Percentiles rank a stretch among this genome's conserved stretches.
Conservation (phyloP, 139 green algal genomes). For the Volvox africanus region DNA sequence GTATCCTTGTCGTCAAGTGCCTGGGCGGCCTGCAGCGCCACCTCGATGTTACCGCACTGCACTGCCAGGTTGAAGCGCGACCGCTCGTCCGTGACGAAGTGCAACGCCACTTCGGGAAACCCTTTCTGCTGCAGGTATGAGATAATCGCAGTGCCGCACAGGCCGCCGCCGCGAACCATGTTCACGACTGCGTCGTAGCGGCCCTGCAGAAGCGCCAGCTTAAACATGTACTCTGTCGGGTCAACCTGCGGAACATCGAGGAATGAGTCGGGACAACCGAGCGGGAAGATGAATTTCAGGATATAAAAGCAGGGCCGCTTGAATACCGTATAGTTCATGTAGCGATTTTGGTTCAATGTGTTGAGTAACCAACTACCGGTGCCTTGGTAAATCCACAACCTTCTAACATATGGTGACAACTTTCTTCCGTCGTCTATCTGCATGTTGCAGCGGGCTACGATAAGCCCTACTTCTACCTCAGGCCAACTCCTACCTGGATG, state of each 20-base stretch:
- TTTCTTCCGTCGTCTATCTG: too few relatives aligned
- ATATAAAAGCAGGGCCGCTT: too few relatives aligned
- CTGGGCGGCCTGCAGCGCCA: slow-evolving; percentile 93
- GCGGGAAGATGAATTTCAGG: too few relatives aligned
- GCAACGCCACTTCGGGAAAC: slow-evolving; percentile 97
- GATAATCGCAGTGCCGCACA: slow-evolving; percentile 98
- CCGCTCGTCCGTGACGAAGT: slow-evolving; percentile 94
- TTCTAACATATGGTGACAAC: too few relatives aligned
- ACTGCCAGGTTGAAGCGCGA: slow-evolving; percentile 95
- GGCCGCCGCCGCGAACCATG: slow-evolving; percentile 91
- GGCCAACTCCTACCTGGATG: slow-evolving; percentile 75
- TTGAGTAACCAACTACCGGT: too few relatives aligned
- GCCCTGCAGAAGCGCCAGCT: slow-evolving; percentile 94
- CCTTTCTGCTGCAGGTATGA: slow-evolving; percentile 98
- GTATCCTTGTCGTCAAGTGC: slow-evolving; percentile 97
- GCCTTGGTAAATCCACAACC: too few relatives aligned
- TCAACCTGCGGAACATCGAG: slow-evolving; percentile 78
- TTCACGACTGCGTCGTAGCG: slow-evolving; percentile 95
- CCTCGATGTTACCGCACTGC: slow-evolving; percentile 95
- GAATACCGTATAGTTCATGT: too few relatives aligned
- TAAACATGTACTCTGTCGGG: slow-evolving; percentile 98
- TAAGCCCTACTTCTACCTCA: too few relatives aligned
- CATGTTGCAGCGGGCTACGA: too few relatives aligned
- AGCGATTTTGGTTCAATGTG: too few relatives aligned
- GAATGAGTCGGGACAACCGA: too few relatives aligned